These are phyloP conservation scores for Arabis alpina DNA, from an alignment of 345 rosid species.

Conservation along the genomic window DNA sequence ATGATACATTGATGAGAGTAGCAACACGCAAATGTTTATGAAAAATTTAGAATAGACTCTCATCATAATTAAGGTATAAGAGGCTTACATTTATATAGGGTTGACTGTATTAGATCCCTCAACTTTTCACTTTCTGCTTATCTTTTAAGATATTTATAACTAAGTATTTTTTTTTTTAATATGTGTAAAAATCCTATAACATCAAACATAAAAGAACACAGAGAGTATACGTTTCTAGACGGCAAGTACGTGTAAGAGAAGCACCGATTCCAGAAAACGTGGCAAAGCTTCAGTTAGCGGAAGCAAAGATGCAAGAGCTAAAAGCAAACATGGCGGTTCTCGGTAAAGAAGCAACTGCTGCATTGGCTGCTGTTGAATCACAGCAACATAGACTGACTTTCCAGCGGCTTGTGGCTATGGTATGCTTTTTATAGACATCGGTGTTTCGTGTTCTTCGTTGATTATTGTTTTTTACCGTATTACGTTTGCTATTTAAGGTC, in stretches of 20 bases:
- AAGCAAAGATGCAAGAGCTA: constrained; percentile 80
- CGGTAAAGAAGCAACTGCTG: constrained; percentile 97
- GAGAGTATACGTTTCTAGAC: constrained; percentile 69
- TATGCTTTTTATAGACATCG: constrained; percentile 35
- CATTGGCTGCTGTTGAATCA: constrained; percentile 93
- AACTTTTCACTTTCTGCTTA: too few relatives aligned
- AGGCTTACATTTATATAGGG: too few relatives aligned
- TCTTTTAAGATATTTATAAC: too few relatives aligned
- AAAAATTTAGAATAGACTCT: too few relatives aligned
- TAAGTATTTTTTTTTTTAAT: too few relatives aligned
- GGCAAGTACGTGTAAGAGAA: constrained; percentile 84
- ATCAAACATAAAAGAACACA: too few relatives aligned
- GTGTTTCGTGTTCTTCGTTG: constrained; percentile 10
- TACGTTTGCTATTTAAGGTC: constrained; percentile 55
- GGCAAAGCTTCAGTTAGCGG: constrained; percentile 86
- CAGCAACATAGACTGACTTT: constrained; percentile 92
- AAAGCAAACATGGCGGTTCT: constrained; percentile 94
- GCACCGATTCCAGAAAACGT: constrained; percentile 87
- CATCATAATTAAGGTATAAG: too few relatives aligned
- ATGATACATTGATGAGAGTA: too few relatives aligned
- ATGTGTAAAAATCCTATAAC: too few relatives aligned
- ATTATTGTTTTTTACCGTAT: constrained; percentile 12
- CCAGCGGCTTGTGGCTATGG: constrained; percentile 95
- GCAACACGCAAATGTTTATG: too few relatives aligned
- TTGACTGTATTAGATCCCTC: too few relatives aligned